phyloP scores from a whole-genome alignment of 2,329 filamentous ascomycete genomes.

The Orbilia quercus region DNA sequence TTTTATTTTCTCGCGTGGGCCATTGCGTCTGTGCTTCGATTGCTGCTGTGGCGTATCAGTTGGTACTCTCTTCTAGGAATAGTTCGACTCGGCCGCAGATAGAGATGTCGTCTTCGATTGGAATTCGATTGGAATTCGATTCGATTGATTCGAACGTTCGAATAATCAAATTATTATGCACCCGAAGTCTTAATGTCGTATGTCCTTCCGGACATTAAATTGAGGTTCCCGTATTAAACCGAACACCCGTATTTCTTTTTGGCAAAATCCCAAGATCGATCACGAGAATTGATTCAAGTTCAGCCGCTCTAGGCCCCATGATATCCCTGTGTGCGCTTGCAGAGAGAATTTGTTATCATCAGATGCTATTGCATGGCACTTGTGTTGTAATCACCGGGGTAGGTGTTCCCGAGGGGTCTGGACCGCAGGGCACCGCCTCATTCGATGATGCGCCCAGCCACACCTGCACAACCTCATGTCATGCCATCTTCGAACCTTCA shows the following conservation, averaged over 20 bases:
- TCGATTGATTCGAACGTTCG: conserved; percentile 9
- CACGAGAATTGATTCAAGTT: conserved; percentile 13
- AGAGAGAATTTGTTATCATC: conserved; percentile 15
- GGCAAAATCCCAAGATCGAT: conserved; percentile 9
- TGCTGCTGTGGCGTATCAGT: conserved; percentile 37
- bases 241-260: background rate
- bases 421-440: conserved; percentile 47
- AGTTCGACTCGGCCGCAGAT: conserved; percentile 9
- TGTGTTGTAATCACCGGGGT: conserved; percentile 35
- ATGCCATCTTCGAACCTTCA: conserved; percentile 8
- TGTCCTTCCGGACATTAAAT: background rate
- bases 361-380: background rate
- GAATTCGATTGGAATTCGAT: background rate
- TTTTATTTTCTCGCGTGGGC: conserved; percentile 8
- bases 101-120: background rate
- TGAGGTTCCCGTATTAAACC: conserved; percentile 29
- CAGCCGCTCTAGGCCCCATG: conserved; percentile 8
- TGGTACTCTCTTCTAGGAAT: conserved; percentile 27
- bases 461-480: conserved; percentile 36
- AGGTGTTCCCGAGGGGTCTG: conserved; percentile 48
- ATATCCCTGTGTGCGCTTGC: conserved; percentile 5
- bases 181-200: background rate
- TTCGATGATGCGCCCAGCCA: conserved; percentile 46
- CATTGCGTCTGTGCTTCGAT: conserved; percentile 20
- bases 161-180: no score